phyloP scores from a whole-genome alignment of 352 stramenopile species.

The Albugo laibachii region DNA sequence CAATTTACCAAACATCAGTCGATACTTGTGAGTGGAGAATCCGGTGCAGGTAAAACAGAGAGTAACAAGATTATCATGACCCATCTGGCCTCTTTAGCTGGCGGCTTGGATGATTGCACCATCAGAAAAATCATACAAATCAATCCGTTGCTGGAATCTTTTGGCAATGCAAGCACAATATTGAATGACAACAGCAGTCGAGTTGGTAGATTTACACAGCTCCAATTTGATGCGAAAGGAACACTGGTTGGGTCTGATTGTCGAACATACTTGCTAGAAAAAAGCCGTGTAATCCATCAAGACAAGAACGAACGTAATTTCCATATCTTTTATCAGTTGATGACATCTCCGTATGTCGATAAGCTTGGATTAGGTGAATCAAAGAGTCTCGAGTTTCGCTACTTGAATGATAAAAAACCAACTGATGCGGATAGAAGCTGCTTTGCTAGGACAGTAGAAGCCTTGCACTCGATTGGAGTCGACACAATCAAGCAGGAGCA shows the following conservation, averaged over 20 bases:
- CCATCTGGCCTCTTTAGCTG: constrained; percentile 53
- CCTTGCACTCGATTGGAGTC: constrained; percentile 44
- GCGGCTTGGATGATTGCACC: constrained; percentile 39
- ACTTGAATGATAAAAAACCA: background rate
- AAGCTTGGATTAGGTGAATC: background rate
- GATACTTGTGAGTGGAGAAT: constrained; percentile 76
- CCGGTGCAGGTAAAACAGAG: constrained; percentile 75
- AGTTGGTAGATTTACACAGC: constrained; percentile 34
- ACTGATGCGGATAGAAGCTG: background rate
- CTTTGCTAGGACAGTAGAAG: constrained; percentile 18
- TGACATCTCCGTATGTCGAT: background rate
- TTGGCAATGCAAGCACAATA: constrained; percentile 47
- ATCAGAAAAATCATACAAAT: constrained; percentile 73
- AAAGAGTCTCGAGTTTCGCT: background rate
- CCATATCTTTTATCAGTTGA: constrained; percentile 67
- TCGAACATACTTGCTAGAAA: constrained; percentile 86
- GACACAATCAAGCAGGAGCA: constrained; percentile 22
- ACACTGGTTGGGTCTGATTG: constrained; percentile 55
- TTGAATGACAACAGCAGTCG: constrained; percentile 28
- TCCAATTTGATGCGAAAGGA: constrained; percentile 34
- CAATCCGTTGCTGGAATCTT: constrained; percentile 68
- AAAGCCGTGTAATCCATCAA: constrained; percentile 71
- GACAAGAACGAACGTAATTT: constrained; percentile 51
- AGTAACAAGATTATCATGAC: constrained; percentile 82
- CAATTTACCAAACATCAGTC: constrained; percentile 47